Conservation (phyloP, 139 green algal species). For the Ettlia oleoabundans region DNA sequence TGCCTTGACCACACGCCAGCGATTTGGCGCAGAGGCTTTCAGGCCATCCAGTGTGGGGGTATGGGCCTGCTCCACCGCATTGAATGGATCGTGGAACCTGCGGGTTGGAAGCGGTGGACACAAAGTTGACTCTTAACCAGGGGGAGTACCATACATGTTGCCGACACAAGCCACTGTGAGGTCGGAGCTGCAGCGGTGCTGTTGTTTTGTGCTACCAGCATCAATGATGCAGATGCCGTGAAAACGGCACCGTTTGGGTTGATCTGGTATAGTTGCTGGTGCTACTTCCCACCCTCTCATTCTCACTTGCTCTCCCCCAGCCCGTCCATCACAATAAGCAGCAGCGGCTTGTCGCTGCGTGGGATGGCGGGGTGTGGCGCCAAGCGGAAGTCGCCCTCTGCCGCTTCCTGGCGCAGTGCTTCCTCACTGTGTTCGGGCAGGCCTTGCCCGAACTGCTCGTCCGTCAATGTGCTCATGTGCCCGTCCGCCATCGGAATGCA, state of each 20-base stretch:
- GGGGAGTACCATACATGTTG: not conserved
- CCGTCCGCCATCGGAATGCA: not conserved
- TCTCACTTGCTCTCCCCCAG: conserved; percentile 69
- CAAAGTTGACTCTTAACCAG: not conserved
- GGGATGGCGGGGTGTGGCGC: conserved; percentile 1
- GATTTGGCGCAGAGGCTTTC: conserved; percentile 28
- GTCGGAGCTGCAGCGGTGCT: too few species aligned
- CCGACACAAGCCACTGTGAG: too few species aligned
- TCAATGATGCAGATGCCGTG: too few species aligned
- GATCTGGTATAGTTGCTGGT: too few species aligned
- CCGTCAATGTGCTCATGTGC: not conserved
- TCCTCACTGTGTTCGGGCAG: conserved; percentile 16
- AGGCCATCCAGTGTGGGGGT: conserved; percentile 78
- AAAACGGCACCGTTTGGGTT: too few species aligned
- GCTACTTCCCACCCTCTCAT: not conserved
- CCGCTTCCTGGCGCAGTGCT: not conserved
- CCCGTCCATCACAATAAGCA: conserved; percentile 55
- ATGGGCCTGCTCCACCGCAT: conserved; percentile 57
- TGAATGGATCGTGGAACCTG: conserved; percentile 60
- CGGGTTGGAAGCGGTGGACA: conserved; percentile 4
- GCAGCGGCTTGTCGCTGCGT: conserved; percentile 8
- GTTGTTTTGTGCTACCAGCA: too few species aligned
- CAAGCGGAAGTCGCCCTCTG: not conserved
- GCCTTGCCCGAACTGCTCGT: conserved; percentile 20
- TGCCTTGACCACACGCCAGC: conserved; percentile 78